Evolutionary conservation across 2,329 filamentous ascomycete genomes (phyloP).

Genomic region (Claviceps sp.): DNA sequence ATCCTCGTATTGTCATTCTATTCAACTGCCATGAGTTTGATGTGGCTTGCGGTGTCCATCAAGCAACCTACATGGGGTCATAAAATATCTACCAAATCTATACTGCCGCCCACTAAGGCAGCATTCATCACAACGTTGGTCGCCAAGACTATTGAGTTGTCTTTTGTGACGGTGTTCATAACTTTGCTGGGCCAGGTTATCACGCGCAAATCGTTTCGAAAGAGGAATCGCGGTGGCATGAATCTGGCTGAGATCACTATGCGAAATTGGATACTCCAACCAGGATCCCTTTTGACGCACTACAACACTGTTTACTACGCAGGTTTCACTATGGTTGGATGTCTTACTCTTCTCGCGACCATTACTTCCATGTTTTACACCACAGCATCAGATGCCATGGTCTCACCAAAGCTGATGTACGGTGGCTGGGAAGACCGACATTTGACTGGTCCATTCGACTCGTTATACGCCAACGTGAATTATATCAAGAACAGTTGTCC

Average conservation of each 20-base stretch:
- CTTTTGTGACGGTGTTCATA: constrained; percentile 66
- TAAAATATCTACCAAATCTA: constrained; percentile 36
- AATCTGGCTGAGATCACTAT: constrained; percentile 67
- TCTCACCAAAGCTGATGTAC: constrained; percentile 56
- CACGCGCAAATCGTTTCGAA: constrained; percentile 52
- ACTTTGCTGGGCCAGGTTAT: constrained; percentile 62
- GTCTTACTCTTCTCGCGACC: constrained; percentile 47
- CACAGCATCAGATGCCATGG: constrained; percentile 61
- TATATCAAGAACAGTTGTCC: constrained; percentile 46
- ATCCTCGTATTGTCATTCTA: constrained; percentile 41
- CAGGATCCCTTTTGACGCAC: constrained; percentile 59
- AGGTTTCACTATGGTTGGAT: constrained; percentile 48
- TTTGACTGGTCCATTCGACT: constrained; percentile 42
- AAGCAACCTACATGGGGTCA: constrained; percentile 49
- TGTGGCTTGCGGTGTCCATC: constrained; percentile 53
- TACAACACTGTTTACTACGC: constrained; percentile 52
- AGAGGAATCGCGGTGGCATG: constrained; percentile 50
- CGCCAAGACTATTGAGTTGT: constrained; percentile 65
- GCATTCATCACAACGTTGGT: constrained; percentile 54
- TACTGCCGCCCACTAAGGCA: constrained; percentile 48
- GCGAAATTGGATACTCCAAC: constrained; percentile 61
- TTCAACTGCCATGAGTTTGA: constrained; percentile 47
- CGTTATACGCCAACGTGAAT: constrained; percentile 48
- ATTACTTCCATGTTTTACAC: constrained; percentile 60
- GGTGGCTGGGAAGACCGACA: constrained; percentile 34